phyloP scores from a whole-genome alignment of 768 basidiomycete species.

The Trametes punicea region DNA sequence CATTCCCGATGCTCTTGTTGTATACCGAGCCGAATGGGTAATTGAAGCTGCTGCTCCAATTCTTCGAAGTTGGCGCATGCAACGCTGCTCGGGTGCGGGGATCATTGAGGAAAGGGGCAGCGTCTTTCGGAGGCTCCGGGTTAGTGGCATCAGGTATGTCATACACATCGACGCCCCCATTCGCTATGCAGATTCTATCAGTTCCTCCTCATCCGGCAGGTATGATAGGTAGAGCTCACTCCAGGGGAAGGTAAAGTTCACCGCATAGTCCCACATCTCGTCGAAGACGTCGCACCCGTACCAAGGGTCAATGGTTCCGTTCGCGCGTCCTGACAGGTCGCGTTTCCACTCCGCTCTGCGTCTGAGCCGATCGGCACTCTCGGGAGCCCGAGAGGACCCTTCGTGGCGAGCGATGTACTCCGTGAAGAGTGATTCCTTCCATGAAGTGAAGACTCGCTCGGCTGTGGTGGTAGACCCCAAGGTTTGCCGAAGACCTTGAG shows the following conservation, averaged over 20 bases:
- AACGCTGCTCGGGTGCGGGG: conserved; percentile 51
- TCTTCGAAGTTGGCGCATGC: conserved; percentile 62
- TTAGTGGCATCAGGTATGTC: conserved; percentile 26
- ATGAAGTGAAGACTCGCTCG: background rate
- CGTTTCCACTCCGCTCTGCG: conserved; percentile 41
- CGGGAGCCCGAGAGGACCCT: background rate
- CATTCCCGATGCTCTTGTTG: conserved; percentile 11
- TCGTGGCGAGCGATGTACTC: background rate
- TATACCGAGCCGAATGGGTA: conserved; percentile 36
- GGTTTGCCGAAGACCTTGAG: background rate
- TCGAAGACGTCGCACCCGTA: conserved; percentile 53
- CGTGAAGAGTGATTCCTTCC: conserved; percentile 2
- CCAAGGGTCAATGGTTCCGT: conserved; percentile 43
- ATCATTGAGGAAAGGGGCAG: conserved; percentile 57
- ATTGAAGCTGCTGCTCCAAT: conserved; percentile 36
- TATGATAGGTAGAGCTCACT: conserved; percentile 9
- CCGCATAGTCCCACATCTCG: conserved; percentile 64
- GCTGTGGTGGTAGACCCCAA: background rate
- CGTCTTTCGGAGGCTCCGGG: conserved; percentile 49
- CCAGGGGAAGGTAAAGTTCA: conserved; percentile 68
- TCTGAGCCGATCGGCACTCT: conserved; percentile 14
- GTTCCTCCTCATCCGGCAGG: background rate
- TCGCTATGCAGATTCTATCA: background rate
- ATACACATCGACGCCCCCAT: conserved; percentile 16
- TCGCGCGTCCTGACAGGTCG: conserved; percentile 45